Percentiles rank a stretch among this genome's conserved stretches.
Evolutionary conservation across 306 rosid genomes (phyloP).

Genomic region (Aeschynomene evenia): DNA sequence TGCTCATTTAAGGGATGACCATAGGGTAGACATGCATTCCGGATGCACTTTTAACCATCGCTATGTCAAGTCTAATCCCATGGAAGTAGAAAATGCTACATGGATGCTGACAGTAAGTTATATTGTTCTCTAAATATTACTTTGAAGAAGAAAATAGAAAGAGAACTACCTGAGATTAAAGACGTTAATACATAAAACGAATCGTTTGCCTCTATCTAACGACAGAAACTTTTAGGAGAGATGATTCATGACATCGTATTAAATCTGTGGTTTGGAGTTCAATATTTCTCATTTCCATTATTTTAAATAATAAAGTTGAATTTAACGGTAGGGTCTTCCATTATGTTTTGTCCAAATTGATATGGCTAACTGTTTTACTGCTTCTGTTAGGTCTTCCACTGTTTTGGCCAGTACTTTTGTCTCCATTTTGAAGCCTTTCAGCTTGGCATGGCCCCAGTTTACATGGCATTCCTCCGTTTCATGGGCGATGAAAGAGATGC

Average conservation of each 20-base stretch:
- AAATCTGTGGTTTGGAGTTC: no score
- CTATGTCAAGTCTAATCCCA: slow-evolving; percentile 64
- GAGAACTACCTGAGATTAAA: not conserved
- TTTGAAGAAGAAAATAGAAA: slow-evolving; percentile 2
- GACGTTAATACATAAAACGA: no score
- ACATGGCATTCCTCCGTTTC: slow-evolving; percentile 70
- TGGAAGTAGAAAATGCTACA: slow-evolving; percentile 73
- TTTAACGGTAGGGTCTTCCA: no score
- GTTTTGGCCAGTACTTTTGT: slow-evolving; percentile 69
- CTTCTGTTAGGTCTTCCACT: slow-evolving; percentile 56
- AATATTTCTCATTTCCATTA: no score
- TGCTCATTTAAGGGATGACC: slow-evolving; percentile 60
- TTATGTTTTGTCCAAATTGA: not conserved
- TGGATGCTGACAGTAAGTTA: slow-evolving; percentile 75
- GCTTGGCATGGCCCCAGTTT: slow-evolving; percentile 67
- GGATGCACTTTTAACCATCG: slow-evolving; percentile 73
- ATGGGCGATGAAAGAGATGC: slow-evolving; percentile 70
- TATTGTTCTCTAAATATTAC: not conserved
- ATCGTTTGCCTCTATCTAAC: no score
- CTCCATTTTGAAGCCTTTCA: slow-evolving; percentile 77
- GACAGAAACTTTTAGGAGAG: no score
- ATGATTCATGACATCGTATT: no score
- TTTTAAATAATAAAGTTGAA: no score
- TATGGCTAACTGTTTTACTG: not conserved
- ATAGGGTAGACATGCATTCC: slow-evolving; percentile 69